These are phyloP conservation scores for Colletotrichum endophyticum DNA, from an alignment of 2,329 filamentous ascomycete species.

Conservation along the genomic window DNA sequence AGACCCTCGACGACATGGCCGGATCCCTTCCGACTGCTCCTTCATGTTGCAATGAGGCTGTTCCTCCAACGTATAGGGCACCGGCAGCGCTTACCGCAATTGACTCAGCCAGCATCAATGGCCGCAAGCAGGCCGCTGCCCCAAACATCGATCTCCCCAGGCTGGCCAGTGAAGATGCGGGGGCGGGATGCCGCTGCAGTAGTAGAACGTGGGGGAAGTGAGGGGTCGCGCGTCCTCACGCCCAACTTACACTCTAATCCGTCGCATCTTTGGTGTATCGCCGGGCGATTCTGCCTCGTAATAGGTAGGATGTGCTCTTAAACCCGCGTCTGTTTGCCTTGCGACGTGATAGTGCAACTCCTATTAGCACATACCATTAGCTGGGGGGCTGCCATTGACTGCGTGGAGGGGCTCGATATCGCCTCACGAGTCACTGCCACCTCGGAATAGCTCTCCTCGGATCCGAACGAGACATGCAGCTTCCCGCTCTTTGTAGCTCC, in stretches of 20 bases:
- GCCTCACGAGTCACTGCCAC: neutral
- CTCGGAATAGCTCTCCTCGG: neutral
- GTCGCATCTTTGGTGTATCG: slow-evolving; percentile 13
- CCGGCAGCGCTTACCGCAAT: neutral
- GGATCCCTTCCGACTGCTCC: neutral
- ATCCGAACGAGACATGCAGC: neutral
- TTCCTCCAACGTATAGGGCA: neutral
- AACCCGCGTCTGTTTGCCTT: neutral
- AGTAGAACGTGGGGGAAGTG: slow-evolving; percentile 36
- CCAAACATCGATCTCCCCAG: neutral
- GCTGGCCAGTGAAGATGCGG: neutral
- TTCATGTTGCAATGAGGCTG: too few relatives aligned
- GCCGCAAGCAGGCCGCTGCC: neutral
- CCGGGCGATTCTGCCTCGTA: neutral
- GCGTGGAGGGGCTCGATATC: neutral
- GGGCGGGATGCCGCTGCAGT: slow-evolving; percentile 25
- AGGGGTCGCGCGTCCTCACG: slow-evolving; percentile 21
- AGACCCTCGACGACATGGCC: neutral
- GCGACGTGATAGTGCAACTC: neutral
- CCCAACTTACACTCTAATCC: slow-evolving; percentile 9
- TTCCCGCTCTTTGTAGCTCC: neutral
- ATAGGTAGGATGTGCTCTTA: neutral
- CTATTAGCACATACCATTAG: slow-evolving; percentile 12
- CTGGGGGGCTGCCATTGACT: neutral
- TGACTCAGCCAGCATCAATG: neutral